phyloP scores from a whole-genome alignment of 2,329 filamentous ascomycete genomes.

The Rhinocladiella mackenziei region DNA sequence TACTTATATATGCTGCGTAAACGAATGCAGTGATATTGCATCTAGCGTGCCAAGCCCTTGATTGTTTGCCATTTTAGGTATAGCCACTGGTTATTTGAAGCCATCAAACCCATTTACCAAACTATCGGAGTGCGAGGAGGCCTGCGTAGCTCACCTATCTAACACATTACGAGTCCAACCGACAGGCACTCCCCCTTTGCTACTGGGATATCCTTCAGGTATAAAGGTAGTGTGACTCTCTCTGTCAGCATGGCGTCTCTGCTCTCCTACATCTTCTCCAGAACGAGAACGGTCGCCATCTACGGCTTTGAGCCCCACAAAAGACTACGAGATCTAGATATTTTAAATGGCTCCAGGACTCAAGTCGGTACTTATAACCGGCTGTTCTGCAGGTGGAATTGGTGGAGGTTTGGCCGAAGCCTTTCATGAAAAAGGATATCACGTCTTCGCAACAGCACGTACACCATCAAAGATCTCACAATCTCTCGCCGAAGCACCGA shows the following conservation, averaged over 20 bases:
- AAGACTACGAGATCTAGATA: background rate
- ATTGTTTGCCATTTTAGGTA: conserved; percentile 1
- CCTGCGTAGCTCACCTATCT: too few species aligned
- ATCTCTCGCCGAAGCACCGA: conserved; percentile 23
- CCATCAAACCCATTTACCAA: too few species aligned
- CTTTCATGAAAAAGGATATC: conserved; percentile 37
- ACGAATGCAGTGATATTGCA: too few species aligned
- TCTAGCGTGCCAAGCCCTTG: background rate
- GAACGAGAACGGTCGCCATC: background rate
- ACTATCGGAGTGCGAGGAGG: too few species aligned
- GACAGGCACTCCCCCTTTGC: background rate
- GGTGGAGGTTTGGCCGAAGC: conserved; percentile 40
- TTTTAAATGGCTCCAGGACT: conserved; percentile 11
- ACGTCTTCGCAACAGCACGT: conserved; percentile 44
- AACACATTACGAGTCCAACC: background rate
- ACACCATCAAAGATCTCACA: conserved; percentile 36
- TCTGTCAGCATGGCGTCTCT: background rate
- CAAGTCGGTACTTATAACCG: conserved; percentile 24
- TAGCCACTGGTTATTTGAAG: background rate
- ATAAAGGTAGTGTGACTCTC: background rate
- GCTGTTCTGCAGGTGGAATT: conserved; percentile 40
- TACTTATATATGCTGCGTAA: too few species aligned
- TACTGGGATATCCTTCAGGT: background rate
- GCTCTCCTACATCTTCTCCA: background rate
- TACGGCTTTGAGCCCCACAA: background rate